Conservation (phyloP, 1,284 basidiomycete species). For the Ustilago vetiveriae region DNA sequence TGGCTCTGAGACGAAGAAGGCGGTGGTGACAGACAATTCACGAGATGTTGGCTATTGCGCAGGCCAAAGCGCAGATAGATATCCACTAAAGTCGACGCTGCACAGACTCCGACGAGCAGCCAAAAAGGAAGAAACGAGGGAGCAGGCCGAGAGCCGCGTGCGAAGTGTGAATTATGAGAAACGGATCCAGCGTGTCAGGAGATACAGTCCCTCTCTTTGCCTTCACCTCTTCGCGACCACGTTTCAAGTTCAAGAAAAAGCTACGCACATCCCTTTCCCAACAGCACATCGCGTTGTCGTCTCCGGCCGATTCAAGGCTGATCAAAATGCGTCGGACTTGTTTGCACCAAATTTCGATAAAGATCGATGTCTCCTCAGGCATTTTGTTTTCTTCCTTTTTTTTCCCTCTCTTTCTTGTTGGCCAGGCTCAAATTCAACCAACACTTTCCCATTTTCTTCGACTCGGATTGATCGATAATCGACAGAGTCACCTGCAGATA, state of each 20-base stretch:
- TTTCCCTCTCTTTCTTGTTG: background rate
- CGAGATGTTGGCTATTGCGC: conserved; percentile 7
- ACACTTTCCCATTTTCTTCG: too few species aligned
- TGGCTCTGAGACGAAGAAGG: background rate
- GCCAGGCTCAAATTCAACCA: too few species aligned
- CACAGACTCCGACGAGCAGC: background rate
- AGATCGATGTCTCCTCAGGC: conserved; percentile 8
- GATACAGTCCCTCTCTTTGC: too few species aligned
- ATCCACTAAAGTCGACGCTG: background rate
- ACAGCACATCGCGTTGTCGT: too few species aligned
- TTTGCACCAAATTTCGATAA: conserved; percentile 20
- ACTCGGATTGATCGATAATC: conserved; percentile 35
- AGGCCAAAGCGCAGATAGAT: background rate
- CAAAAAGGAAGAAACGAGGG: too few species aligned
- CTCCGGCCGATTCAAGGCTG: too few species aligned
- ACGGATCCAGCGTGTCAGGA: too few species aligned
- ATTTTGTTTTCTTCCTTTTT: conserved; percentile 1
- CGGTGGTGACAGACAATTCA: background rate
- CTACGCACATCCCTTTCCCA: too few species aligned
- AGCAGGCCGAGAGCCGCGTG: background rate
- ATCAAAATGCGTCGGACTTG: conserved; percentile 25
- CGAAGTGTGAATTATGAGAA: too few species aligned
- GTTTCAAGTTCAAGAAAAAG: background rate
- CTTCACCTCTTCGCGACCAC: background rate
- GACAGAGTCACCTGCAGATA: conserved; percentile 1